Base-by-base conservation (phyloP, 2,329 filamentous ascomycete genomes). In the Ciborinia camelliae region DNA sequence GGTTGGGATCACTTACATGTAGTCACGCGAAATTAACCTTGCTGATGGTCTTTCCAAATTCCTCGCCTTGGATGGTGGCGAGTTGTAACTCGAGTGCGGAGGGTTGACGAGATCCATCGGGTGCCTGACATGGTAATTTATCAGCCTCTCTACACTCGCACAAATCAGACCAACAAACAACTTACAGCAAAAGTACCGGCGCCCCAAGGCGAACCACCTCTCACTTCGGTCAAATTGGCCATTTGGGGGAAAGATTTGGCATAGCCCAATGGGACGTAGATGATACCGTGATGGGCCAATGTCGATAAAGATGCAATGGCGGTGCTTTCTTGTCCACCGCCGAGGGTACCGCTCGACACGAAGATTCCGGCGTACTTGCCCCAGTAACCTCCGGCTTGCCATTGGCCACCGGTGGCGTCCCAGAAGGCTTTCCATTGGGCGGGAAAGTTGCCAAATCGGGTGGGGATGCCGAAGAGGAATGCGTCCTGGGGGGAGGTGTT, bases 261-360 rank as follows among this genome's bases (percentile, higher is more conserved):
- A 83, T 96, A 98, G 64, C 95, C 95, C 63, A 98, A 84, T 57
- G 95, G 95, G n/a, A 98, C 92, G 78, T 90, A 98, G 82, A 95
- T 89, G 81, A 98, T 90, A 74, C 95, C 95, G 82, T 98, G 95
- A 81, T 98, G 95, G 67, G 88, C 78, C 63, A 98, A 82, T 23
- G 94, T 98, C 75, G 88, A 92, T 86, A 98, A 87, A 76, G 89
- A 81, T 41, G 88, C 83, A 69, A 97, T 81, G 71, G 85, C 89
- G 55, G 95, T 99, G 65, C 86, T 88, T 81, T 99, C 95, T 82
- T 99, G 95, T 69, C 95, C 95, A 77, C 95, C 95, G 68, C 95
- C 95, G 63, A 82, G 81, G 65, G 88, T 89, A 67, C 82, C 92
- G n/a, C 92, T 96, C 68, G 89, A 91, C 78, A 99, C 80, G 84